phyloP scores from a whole-genome alignment of 768 basidiomycete genomes.

The Tulasnella sp. region DNA sequence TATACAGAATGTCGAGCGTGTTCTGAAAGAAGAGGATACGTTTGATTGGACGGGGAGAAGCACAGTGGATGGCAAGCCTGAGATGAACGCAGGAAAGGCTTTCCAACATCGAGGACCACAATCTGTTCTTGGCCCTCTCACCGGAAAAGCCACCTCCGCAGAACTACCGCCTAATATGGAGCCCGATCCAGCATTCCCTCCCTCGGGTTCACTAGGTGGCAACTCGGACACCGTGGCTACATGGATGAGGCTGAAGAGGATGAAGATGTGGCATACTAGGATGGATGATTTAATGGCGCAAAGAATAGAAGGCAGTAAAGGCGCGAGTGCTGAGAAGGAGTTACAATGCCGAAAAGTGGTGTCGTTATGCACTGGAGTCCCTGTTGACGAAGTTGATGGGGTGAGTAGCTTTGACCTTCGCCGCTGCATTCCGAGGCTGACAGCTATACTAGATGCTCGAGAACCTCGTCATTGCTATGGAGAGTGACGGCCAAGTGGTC shows the following conservation, averaged over 20 bases:
- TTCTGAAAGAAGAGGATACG: constrained; percentile 72
- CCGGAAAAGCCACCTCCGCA: constrained; percentile 55
- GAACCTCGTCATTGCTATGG: constrained; percentile 80
- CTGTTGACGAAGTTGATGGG: constrained; percentile 85
- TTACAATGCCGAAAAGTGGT: constrained; percentile 92
- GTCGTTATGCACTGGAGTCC: constrained; percentile 82
- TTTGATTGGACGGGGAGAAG: constrained; percentile 90
- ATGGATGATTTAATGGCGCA: constrained; percentile 74
- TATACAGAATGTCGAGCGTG: constrained; percentile 80
- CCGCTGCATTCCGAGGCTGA: constrained; percentile 32
- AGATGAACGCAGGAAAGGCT: constrained; percentile 58
- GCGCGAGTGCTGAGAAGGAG: constrained; percentile 84
- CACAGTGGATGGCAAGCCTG: constrained; percentile 44
- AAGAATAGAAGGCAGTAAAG: constrained; percentile 70
- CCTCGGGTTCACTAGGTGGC: constrained; percentile 31
- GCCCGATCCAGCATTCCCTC: constrained; percentile 71
- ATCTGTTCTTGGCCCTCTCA: constrained; percentile 68
- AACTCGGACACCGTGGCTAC: constrained; percentile 53
- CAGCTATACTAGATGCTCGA: constrained; percentile 68
- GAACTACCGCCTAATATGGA: constrained; percentile 56
- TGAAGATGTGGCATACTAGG: constrained; percentile 82
- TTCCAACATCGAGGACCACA: constrained; percentile 71
- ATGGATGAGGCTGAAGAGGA: constrained; percentile 70
- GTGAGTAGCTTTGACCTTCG: constrained; percentile 55
- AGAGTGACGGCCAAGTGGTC: constrained; percentile 80